Base-by-base conservation (phyloP, 2,329 filamentous ascomycete species). In the Fusarium poae region DNA sequence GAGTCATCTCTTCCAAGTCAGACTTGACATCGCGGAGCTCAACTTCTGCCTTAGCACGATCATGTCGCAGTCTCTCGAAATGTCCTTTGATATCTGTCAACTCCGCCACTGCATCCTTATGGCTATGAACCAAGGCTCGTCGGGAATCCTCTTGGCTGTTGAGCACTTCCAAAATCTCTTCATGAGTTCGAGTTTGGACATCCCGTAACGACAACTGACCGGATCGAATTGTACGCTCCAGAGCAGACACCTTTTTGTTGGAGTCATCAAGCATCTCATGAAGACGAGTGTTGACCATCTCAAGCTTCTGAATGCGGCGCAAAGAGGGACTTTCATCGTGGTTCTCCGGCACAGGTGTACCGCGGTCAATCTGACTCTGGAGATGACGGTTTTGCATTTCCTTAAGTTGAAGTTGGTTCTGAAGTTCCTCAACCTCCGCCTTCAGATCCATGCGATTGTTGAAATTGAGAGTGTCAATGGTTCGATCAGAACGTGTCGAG, bases 241-340 rank as follows among this genome's bases (percentile, higher is more conserved):
- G 82, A 1, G 91, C 88, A 9, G 95, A 97, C 4, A 97, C 91
- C 81, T 97, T 97, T 84, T 93, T 95, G 20, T 91, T 86, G 4
- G 95, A 97, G 78, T 97, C 94, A 78, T 98, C 95, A 7, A 98
- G 89, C 87, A 97, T 93, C 67, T 97, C 93, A 75, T 98, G 95
- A 16, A 98, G 86, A 58, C 94, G 90, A 78, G 88, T 94, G 80
- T 98, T 98, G 76, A 92, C 95, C 72, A 93, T 89, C 79, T 98
- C 95, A 7, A 98, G 86, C 80, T 97, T 95, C 76, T 97, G 92
- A 74, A 97, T 91, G 18, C 96, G 90, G 56, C 91, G 87, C 48
- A 92, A 78, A 3, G 93, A 95, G 2, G 93, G 92, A 71, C 90
- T 95, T 44, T 96, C 92, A 40, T 95, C 91, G 58, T 89, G 77